These are phyloP conservation scores for Hypoxylon sp. DNA, from an alignment of 2,329 filamentous ascomycete genomes.

Conservation along the genomic window DNA sequence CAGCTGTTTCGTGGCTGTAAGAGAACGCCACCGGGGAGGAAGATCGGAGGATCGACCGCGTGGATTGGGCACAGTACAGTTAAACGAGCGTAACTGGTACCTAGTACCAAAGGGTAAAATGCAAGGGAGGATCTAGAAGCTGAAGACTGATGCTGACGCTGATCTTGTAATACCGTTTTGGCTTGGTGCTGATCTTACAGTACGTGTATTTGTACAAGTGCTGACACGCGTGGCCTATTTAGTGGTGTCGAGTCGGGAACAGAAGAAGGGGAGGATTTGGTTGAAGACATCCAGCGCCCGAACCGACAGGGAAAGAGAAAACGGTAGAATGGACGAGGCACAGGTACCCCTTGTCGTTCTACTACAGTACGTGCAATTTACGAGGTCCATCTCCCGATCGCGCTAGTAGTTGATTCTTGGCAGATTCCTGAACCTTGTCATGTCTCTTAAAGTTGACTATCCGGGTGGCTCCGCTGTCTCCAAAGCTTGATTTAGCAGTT, in stretches of 20 bases:
- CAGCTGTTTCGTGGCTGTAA: slow-evolving; percentile 31
- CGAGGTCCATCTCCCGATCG: slow-evolving; percentile 34
- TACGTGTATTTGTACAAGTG: slow-evolving; percentile 21
- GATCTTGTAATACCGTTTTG: slow-evolving; percentile 35
- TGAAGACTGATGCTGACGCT: slow-evolving; percentile 32
- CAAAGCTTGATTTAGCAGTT: neutral
- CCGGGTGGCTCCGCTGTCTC: slow-evolving; percentile 27
- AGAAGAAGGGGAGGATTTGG: slow-evolving; percentile 6
- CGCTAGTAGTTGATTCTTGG: slow-evolving; percentile 39
- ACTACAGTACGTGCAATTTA: slow-evolving; percentile 17
- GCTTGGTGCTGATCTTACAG: slow-evolving; percentile 27
- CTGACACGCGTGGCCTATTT: slow-evolving; percentile 25
- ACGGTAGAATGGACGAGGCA: slow-evolving; percentile 27
- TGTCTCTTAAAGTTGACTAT: slow-evolving; percentile 26
- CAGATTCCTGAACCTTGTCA: slow-evolving; percentile 38
- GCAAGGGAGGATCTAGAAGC: slow-evolving; percentile 24
- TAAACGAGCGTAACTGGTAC: slow-evolving; percentile 70
- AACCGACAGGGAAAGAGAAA: slow-evolving; percentile 24
- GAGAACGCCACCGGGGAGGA: slow-evolving; percentile 32
- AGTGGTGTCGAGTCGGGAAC: slow-evolving; percentile 4
- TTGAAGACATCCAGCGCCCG: slow-evolving; percentile 25
- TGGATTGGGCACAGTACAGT: slow-evolving; percentile 3
- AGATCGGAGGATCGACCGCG: slow-evolving; percentile 29
- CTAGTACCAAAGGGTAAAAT: slow-evolving; percentile 57
- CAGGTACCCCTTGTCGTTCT: slow-evolving; percentile 22